These are phyloP conservation scores for Blakeslea trispora DNA, from an alignment of 371 early-diverging fungal genomes.

Conservation along the genomic window DNA sequence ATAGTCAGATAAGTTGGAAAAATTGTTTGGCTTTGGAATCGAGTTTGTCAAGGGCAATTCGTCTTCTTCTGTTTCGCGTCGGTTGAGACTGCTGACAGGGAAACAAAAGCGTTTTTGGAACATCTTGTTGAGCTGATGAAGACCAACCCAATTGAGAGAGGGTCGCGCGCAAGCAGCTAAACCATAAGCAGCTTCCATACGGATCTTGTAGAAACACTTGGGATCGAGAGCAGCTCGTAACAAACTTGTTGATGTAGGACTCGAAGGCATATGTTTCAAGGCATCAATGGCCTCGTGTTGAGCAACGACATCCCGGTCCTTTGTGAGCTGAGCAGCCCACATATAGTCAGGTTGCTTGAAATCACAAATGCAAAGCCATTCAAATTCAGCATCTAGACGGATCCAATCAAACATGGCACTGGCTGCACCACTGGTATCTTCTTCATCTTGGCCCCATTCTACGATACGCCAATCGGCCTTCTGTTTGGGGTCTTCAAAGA, in stretches of 20 bases:
- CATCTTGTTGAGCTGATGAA: conserved; percentile 74
- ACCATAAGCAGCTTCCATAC: conserved; percentile 90
- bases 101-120: conserved; percentile 79
- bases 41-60: conserved; percentile 51
- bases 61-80: conserved; percentile 29
- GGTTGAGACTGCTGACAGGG: conserved; percentile 24
- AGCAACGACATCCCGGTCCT: conserved; percentile 95
- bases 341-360: conserved; percentile 95
- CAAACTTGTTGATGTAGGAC: conserved; percentile 72
- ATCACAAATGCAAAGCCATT: conserved; percentile 89
- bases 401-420: conserved; percentile 95
- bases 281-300: conserved; percentile 90
- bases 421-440: conserved; percentile 68
- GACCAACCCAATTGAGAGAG: conserved; percentile 67
- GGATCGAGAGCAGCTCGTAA: conserved; percentile 80
- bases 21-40: conserved; percentile 87
- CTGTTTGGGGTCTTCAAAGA: conserved; percentile 71
- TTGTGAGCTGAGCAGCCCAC: conserved; percentile 94
- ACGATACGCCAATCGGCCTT: conserved; percentile 74
- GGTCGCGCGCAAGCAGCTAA: conserved; percentile 73
- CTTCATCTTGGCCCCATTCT: conserved; percentile 85
- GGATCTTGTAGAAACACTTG: conserved; percentile 88
- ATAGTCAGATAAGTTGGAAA: conserved; percentile 82
- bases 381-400: conserved; percentile 94
- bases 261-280: conserved; percentile 64